These are phyloP conservation scores for Cyberlindnera japonica DNA, from an alignment of 805 yeast genomes.

Conservation along the genomic window DNA sequence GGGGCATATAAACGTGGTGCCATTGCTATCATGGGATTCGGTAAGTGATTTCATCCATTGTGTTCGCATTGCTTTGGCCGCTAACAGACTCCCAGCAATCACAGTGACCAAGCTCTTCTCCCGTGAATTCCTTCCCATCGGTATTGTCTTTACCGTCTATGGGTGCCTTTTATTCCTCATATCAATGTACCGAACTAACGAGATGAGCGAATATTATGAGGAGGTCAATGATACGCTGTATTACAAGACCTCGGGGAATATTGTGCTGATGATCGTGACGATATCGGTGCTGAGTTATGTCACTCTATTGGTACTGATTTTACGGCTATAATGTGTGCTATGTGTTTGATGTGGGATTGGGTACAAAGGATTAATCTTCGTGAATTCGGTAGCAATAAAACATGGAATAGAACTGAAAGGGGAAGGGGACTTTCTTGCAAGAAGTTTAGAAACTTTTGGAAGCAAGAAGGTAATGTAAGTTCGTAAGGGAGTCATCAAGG, in stretches of 20 bases:
- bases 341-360: background rate
- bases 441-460: too few species aligned
- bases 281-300: conserved; percentile 51
- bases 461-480: background rate
- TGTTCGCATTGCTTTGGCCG: too few species aligned
- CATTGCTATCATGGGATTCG: conserved; percentile 60
- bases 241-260: conserved; percentile 59
- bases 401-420: background rate
- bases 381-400: background rate
- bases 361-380: background rate
- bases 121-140: conserved; percentile 60
- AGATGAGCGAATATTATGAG: conserved; percentile 37
- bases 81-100: conserved; percentile 30
- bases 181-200: conserved; percentile 31
- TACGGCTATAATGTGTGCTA: conserved; percentile 32
- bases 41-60: too few species aligned
- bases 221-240: conserved; percentile 35
- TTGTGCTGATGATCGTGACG: conserved; percentile 47
- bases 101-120: conserved; percentile 63
- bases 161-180: conserved; percentile 44
- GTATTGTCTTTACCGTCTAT: conserved; percentile 60
- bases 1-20: conserved; percentile 80
- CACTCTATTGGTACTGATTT: conserved; percentile 47
- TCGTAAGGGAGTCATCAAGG: background rate
- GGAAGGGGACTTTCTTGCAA: too few species aligned